Evolutionary conservation across 768 basidiomycete species (phyloP), one percentile per base, ranked within the genome.

Genomic region (Calocybe cyanea): DNA sequence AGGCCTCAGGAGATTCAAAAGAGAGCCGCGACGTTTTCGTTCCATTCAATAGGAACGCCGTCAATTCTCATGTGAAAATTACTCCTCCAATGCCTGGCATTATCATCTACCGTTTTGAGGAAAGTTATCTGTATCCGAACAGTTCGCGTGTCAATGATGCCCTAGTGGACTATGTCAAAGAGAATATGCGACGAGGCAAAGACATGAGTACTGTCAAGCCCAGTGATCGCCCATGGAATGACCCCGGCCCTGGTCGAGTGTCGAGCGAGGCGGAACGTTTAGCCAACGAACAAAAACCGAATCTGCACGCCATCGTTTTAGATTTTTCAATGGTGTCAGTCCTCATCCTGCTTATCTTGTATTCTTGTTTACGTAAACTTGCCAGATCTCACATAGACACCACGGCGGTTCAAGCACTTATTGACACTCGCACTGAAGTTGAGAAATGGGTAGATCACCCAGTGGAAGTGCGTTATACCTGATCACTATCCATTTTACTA

Each of bases 161-260:
- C 2, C 67, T 99, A 18, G 86, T 93, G 18, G 85, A 86, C 55
- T 73, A 92, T 54, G 89, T 96, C 52, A 92, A 87, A 66, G 68
- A 66, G 44, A 73, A 83, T 56, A 91, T 85, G 57, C 76, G 81
- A 24, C 78, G 87, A 41, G 92, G 90, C 17, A 78, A 74, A 56
- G 87, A 94, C 62, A 72, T 87, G 63, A 72, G 74, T 42, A 57
- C 65, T n/a, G 70, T 90, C 50, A 76, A 66, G 45, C 65, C 80
- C 36, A 72, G 76, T 50, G 92, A 95, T 61, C 80, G 93, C 34
- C 78, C 90, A 10, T 99, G 95, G 95, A 99, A 99, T 60, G 93
- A 96, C 56, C 83, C 89, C 8, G 90, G 91, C 20, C 87, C 88
- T 15, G 56, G 63, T 40, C 70, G 73, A 14, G 71, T 73, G 11